phyloP scores from a whole-genome alignment of 1,284 basidiomycete genomes.

The Sporisorium scitamineum region DNA sequence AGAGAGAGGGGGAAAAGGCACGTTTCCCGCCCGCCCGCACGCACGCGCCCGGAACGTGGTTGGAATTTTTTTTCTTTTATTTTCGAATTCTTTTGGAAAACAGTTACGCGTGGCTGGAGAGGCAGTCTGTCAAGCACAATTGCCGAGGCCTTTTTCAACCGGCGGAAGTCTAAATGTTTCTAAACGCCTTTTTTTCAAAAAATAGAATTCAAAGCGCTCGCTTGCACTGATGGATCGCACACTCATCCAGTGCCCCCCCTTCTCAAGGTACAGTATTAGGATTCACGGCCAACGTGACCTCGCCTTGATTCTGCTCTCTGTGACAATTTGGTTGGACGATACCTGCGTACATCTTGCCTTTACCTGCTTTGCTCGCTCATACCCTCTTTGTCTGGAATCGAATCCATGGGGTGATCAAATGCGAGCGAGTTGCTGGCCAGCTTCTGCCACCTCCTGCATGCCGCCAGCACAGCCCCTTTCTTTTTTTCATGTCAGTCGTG shows the following conservation, averaged over 20 bases:
- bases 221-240: slow-evolving; percentile 6
- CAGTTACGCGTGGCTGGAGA: too few relatives aligned
- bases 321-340: neutral
- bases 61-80: neutral
- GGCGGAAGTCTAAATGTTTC: neutral
- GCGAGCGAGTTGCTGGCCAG: too few relatives aligned
- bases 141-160: neutral
- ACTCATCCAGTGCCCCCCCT: neutral
- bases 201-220: too few relatives aligned
- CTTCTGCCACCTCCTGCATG: too few relatives aligned
- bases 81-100: neutral
- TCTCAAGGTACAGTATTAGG: too few relatives aligned
- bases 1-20: too few relatives aligned
- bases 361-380: neutral
- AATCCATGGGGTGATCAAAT: too few relatives aligned
- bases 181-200: neutral
- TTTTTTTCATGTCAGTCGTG: too few relatives aligned
- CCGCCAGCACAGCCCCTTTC: too few relatives aligned
- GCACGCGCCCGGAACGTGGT: slow-evolving; percentile 2
- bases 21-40: neutral
- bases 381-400: neutral
- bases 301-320: neutral
- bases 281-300: neutral
- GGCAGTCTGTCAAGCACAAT: neutral
- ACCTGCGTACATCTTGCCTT: neutral